Conservation (phyloP, 345 rosid species). For the Pistacia vera region DNA sequence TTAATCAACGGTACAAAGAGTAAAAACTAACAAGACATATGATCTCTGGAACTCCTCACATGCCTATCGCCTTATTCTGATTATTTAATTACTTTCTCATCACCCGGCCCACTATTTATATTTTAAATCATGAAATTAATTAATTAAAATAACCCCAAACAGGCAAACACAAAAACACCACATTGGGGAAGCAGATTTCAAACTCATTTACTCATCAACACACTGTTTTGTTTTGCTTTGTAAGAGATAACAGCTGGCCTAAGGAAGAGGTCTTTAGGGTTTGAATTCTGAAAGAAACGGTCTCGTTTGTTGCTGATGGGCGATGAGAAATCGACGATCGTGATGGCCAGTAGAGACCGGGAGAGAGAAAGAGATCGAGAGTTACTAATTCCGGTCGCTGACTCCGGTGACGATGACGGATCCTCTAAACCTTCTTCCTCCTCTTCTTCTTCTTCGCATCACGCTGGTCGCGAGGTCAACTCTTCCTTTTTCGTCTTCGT, state of each 20-base stretch:
- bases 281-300: conserved; percentile 4
- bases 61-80: no score
- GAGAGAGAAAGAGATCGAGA: conserved; percentile 84
- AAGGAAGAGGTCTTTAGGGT: not conserved
- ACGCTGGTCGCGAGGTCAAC: conserved; percentile 82
- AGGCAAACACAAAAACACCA: not conserved
- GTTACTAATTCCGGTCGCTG: conserved; percentile 83
- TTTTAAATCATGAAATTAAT: not conserved
- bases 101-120: not conserved
- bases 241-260: not conserved
- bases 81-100: not conserved
- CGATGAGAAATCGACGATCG: conserved; percentile 74
- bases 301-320: conserved; percentile 47
- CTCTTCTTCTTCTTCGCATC: conserved; percentile 68
- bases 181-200: conserved; percentile 12
- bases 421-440: conserved; percentile 63
- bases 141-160: not conserved
- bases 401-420: conserved; percentile 41
- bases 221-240: not conserved
- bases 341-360: conserved; percentile 54
- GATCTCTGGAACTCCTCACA: no score
- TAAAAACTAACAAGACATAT: no score
- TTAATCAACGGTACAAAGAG: no score
- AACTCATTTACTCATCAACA: not conserved
- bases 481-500: not conserved